phyloP scores from a whole-genome alignment of 2,329 filamentous ascomycete genomes.

The Colletotrichum tanaceti region DNA sequence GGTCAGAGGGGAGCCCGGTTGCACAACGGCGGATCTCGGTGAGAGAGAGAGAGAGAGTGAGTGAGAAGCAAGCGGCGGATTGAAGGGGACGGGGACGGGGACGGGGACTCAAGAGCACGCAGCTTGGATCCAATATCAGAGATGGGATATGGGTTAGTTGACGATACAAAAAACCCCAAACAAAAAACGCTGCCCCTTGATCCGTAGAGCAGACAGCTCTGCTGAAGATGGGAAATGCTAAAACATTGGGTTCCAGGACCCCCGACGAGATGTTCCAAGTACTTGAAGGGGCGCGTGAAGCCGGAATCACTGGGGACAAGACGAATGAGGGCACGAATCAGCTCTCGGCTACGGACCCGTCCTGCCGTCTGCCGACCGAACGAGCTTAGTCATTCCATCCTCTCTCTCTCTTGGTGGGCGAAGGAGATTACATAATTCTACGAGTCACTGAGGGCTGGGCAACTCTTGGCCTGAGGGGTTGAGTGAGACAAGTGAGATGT shows the following conservation, averaged over 20 bases:
- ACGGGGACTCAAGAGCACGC: too few species aligned
- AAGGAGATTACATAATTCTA: conserved; percentile 33
- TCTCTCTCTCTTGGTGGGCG: conserved; percentile 31
- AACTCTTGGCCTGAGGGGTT: too few species aligned
- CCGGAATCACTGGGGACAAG: conserved; percentile 36
- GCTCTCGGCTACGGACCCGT: conserved; percentile 32
- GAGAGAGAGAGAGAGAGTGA: conserved; percentile 6
- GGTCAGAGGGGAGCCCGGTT: conserved; percentile 36
- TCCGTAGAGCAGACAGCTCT: conserved; percentile 41
- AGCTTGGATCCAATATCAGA: conserved; percentile 8
- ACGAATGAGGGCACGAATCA: conserved; percentile 40
- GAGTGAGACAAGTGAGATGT: too few species aligned
- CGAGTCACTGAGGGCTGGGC: background rate
- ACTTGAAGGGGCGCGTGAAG: conserved; percentile 37
- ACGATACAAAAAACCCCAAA: conserved; percentile 37
- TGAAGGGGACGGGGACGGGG: too few species aligned
- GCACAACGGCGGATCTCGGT: conserved; percentile 36
- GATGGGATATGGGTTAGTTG: conserved; percentile 18
- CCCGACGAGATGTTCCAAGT: conserved; percentile 36
- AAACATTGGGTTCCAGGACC: conserved; percentile 24
- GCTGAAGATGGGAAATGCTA: conserved; percentile 38
- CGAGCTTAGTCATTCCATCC: conserved; percentile 31
- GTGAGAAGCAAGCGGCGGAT: conserved; percentile 24
- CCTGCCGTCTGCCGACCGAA: conserved; percentile 24
- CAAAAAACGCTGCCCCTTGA: conserved; percentile 34